phyloP scores from a whole-genome alignment of 495 filamentous ascomycete genomes.

The Talaromyces thailandensis region DNA sequence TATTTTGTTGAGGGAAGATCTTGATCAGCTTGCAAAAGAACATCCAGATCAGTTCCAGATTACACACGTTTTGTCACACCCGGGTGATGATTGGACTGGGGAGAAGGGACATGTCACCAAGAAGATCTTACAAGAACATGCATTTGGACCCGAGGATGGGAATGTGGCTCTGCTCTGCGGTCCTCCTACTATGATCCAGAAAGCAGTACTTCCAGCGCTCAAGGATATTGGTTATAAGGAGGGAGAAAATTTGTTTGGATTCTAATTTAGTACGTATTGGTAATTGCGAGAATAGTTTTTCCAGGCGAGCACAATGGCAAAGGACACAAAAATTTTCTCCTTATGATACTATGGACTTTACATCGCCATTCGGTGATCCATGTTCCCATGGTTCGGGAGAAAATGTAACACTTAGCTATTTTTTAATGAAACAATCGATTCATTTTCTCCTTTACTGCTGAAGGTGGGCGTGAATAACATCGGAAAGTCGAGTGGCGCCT shows the following conservation, averaged over 20 bases:
- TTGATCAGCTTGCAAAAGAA: conserved; percentile 23
- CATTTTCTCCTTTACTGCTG: no score
- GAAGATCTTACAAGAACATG: conserved; percentile 17
- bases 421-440: no score
- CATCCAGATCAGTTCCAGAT: conserved; percentile 20
- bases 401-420: no score
- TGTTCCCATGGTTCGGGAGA: no score
- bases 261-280: conserved; percentile 7
- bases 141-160: conserved; percentile 18
- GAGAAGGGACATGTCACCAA: conserved; percentile 19
- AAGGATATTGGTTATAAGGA: conserved; percentile 19
- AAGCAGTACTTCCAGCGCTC: conserved; percentile 22
- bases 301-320: background rate
- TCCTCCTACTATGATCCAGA: conserved; percentile 26
- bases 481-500: no score
- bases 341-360: background rate
- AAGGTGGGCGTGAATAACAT: no score
- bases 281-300: background rate
- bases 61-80: conserved; percentile 23
- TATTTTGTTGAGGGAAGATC: conserved; percentile 26
- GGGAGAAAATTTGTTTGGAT: conserved; percentile 22
- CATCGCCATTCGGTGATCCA: no score
- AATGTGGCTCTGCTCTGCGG: conserved; percentile 22
- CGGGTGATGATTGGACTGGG: conserved; percentile 20
- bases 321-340: background rate